Conservation (phyloP, 2,329 filamentous ascomycete species). For the Alternaria rosae region DNA sequence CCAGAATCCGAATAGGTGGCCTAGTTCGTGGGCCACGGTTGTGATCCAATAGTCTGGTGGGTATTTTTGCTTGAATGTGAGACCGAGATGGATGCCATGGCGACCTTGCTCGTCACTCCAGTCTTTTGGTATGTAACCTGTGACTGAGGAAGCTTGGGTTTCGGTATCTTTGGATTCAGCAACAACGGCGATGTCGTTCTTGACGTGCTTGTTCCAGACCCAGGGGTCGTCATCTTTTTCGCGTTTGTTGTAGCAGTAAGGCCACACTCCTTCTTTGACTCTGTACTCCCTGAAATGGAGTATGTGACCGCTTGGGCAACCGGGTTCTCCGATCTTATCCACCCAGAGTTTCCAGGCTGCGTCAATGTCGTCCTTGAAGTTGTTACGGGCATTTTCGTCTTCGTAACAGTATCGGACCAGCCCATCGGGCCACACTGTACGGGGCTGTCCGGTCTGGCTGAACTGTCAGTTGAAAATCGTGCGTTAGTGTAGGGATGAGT, state of each 20-base stretch:
- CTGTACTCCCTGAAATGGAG: conserved; percentile 6
- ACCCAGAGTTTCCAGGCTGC: conserved; percentile 10
- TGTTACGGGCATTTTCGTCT: not conserved
- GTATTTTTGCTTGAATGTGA: not conserved
- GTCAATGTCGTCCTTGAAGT: conserved; percentile 2
- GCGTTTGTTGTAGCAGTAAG: not conserved
- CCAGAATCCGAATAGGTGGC: conserved; percentile 1
- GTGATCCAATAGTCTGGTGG: not conserved
- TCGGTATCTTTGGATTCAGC: not conserved
- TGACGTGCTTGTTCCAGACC: not conserved
- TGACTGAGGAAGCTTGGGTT: not conserved
- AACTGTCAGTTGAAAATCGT: not conserved
- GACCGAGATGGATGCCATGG: not conserved
- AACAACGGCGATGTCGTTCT: not conserved
- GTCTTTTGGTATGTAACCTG: conserved; percentile 2
- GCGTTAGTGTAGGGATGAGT: not conserved
- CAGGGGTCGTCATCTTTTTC: not conserved
- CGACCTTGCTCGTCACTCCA: not conserved
- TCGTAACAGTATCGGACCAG: conserved; percentile 2
- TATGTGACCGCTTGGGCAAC: not conserved
- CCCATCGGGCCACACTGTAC: conserved; percentile 5
- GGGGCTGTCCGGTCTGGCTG: not conserved
- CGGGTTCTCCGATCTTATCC: not conserved
- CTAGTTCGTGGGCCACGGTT: conserved; percentile 3
- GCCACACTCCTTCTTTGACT: not conserved